These are phyloP conservation scores for Scheffersomyces quercinus DNA, from an alignment of 1,139 yeast species.

Conservation along the genomic window DNA sequence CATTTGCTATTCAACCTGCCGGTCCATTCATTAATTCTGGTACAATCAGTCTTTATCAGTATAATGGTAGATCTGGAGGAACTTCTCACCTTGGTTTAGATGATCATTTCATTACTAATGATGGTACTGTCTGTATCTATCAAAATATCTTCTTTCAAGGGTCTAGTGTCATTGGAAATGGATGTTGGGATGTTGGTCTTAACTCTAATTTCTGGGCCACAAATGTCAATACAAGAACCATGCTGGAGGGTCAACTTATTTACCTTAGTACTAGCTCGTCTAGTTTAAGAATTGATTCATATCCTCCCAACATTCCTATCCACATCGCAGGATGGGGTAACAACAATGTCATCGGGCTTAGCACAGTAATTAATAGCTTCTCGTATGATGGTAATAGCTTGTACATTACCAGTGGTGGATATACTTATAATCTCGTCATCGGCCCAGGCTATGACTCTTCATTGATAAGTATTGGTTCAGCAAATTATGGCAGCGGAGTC, in stretches of 20 bases:
- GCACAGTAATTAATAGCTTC: constrained; percentile 7
- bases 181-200: constrained; percentile 18
- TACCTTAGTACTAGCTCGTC: constrained; percentile 8
- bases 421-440: constrained; percentile 1
- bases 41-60: constrained; percentile 9
- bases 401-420: constrained; percentile 1
- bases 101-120: constrained; percentile 7
- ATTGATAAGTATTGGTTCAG: constrained; percentile 1
- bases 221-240: constrained; percentile 4
- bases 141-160: constrained; percentile 11
- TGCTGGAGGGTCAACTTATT: constrained; percentile 11
- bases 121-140: constrained; percentile 11
- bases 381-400: constrained; percentile 1
- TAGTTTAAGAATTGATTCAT: constrained; percentile 10
- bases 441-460: constrained; percentile 2
- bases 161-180: constrained; percentile 13
- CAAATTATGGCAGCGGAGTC: constrained; percentile 2
- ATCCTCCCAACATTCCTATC: constrained; percentile 8
- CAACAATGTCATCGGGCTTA: constrained; percentile 15
- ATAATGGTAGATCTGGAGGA: constrained; percentile 4
- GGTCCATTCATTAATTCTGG: constrained; percentile 10
- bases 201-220: constrained; percentile 13
- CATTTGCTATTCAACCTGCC: constrained; percentile 10
- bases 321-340: constrained; percentile 18
- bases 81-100: constrained; percentile 5